Conservation (phyloP, 805 yeast species). For the Lipomyces sp. region DNA sequence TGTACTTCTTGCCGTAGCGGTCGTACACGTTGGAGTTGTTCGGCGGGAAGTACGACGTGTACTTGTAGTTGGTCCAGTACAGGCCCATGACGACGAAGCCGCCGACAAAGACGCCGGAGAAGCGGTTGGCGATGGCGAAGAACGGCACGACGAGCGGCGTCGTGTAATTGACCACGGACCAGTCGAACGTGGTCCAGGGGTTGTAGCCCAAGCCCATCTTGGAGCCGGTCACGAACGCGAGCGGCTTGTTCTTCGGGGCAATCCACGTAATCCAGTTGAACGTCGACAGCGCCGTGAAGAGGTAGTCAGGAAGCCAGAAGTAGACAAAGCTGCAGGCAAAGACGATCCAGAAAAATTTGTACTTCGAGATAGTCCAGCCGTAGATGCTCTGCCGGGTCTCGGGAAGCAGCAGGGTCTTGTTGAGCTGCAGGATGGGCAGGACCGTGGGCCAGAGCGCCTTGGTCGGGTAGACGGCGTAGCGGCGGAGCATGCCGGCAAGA, state of each 20-base stretch:
- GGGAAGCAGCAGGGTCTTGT: constrained; percentile 40
- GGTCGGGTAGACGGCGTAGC: constrained; percentile 60
- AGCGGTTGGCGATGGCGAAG: constrained; percentile 11
- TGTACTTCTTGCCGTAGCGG: constrained; percentile 14
- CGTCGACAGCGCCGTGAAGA: constrained; percentile 56
- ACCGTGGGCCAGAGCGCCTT: constrained; percentile 63
- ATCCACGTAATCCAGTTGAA: constrained; percentile 66
- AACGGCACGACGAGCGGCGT: constrained; percentile 19
- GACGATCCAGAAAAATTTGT: constrained; percentile 47
- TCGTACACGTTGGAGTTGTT: constrained; percentile 15
- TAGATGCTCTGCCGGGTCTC: constrained; percentile 31
- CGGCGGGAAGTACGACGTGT: constrained; percentile 17
- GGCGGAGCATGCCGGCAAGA: constrained; percentile 59
- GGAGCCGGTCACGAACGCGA: constrained; percentile 65
- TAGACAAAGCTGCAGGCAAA: constrained; percentile 45
- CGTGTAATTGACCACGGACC: constrained; percentile 39
- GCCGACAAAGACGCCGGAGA: constrained; percentile 10
- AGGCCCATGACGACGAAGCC: constrained; percentile 9
- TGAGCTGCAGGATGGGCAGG: constrained; percentile 57
- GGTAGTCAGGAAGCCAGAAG: constrained; percentile 60
- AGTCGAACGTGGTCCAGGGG: constrained; percentile 63
- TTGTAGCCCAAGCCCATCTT: constrained; percentile 60
- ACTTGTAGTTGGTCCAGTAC: constrained; percentile 19
- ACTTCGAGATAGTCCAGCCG: constrained; percentile 59
- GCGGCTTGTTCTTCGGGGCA: constrained; percentile 50